phyloP scores from a whole-genome alignment of 352 stramenopile genomes.

The Phytophthora constricta region DNA sequence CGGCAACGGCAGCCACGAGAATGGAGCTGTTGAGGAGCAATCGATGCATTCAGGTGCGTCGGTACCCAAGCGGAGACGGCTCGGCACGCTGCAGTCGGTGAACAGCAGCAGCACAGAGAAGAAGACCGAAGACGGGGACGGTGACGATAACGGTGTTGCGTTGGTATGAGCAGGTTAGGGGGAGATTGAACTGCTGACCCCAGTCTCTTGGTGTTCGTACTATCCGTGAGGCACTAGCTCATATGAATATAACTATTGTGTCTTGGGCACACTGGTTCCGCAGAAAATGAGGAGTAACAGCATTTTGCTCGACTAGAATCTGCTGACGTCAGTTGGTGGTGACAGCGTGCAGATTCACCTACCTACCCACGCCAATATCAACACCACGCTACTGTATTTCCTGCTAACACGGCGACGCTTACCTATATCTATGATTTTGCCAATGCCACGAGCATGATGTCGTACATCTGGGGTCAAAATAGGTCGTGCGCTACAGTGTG shows the following conservation, averaged over 20 bases:
- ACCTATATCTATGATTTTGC: conserved; percentile 39
- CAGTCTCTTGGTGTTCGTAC: no score
- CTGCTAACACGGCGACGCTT: conserved; percentile 34
- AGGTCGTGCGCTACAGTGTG: conserved; percentile 65
- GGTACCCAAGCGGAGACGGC: conserved; percentile 33
- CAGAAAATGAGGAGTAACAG: no score
- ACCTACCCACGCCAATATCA: conserved; percentile 35
- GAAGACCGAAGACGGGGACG: conserved; percentile 26
- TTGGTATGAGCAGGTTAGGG: conserved; percentile 29
- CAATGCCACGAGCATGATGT: conserved; percentile 37
- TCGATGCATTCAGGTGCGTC: conserved; percentile 10
- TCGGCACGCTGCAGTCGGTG: conserved; percentile 2
- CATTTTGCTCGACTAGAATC: no score
- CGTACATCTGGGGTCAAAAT: conserved; percentile 41
- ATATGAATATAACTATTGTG: no score
- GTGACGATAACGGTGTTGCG: conserved; percentile 16
- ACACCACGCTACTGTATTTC: conserved; percentile 42
- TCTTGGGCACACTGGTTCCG: no score
- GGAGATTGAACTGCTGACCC: neutral
- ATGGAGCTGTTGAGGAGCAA: conserved; percentile 14
- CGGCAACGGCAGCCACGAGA: conserved; percentile 21
- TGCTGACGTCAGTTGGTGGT: no score
- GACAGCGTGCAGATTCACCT: conserved; percentile 44
- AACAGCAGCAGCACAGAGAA: conserved; percentile 17
- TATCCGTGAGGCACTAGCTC: no score